Percentiles rank a stretch among this genome's conserved stretches.
Evolutionary conservation across 78 protist species (phyloP).

Genomic region (Mastigamoeba balamuthi): DNA sequence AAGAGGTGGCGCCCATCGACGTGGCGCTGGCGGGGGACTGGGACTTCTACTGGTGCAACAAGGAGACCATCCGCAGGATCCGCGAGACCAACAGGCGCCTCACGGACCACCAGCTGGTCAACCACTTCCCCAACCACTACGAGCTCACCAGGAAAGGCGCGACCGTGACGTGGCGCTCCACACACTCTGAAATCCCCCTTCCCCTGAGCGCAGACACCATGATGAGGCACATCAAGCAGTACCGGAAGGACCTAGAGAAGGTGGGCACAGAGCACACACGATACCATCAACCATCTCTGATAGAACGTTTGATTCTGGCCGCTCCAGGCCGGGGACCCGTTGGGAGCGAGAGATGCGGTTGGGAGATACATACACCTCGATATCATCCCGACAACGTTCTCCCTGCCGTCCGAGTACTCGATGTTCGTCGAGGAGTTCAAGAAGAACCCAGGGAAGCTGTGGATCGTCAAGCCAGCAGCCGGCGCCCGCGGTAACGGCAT

Average conservation of each 20-base stretch:
- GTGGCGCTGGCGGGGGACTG: no score
- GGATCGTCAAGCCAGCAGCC: neutral
- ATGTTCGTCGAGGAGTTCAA: conserved; percentile 5
- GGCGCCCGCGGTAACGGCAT: no score
- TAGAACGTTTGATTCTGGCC: neutral
- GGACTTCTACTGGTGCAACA: neutral
- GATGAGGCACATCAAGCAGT: conserved; percentile 15
- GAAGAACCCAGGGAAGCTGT: no score
- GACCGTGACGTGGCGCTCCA: no score
- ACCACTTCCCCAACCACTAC: conserved; percentile 35
- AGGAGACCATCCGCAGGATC: neutral
- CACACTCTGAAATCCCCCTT: no score
- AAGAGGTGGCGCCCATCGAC: no score
- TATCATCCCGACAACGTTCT: neutral
- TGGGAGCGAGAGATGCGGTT: no score
- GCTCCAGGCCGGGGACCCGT: no score
- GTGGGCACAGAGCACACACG: neutral
- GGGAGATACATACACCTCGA: no score
- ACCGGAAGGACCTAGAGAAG: neutral
- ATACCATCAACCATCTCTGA: neutral
- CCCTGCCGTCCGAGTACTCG: neutral
- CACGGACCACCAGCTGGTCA: neutral
- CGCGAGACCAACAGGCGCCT: neutral
- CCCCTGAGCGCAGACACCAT: conserved; percentile 16
- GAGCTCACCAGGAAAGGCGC: neutral